Percentiles rank a stretch among this genome's conserved stretches.
Evolutionary conservation across 495 filamentous ascomycete genomes (phyloP).

Genomic region (Aspergillus bridgeri): DNA sequence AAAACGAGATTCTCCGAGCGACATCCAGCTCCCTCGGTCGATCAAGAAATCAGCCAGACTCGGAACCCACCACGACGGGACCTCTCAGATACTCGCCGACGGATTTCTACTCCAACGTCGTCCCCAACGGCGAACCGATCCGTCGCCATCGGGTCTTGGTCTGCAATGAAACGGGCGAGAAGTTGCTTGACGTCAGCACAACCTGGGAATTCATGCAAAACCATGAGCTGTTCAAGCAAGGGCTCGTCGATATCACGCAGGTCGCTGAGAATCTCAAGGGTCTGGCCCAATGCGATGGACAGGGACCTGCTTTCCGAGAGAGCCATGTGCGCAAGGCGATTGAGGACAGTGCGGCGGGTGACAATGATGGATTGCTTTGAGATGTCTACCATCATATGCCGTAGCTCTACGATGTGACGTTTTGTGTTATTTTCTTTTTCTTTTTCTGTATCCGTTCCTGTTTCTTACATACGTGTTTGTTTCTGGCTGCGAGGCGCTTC

Average conservation of each 20-base stretch:
- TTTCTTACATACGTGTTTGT: neutral
- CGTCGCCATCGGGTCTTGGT: conserved; percentile 67
- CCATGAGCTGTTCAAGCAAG: conserved; percentile 74
- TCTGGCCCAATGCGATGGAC: conserved; percentile 81
- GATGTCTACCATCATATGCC: conserved; percentile 5
- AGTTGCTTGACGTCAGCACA: conserved; percentile 71
- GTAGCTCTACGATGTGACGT: conserved; percentile 4
- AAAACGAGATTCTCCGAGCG: conserved; percentile 93
- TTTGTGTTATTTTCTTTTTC: neutral
- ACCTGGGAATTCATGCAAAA: conserved; percentile 90
- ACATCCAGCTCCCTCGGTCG: conserved; percentile 45
- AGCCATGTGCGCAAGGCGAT: conserved; percentile 69
- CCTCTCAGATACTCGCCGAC: conserved; percentile 72
- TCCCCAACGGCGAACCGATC: conserved; percentile 35
- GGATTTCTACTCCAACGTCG: conserved; percentile 55
- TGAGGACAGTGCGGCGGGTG: conserved; percentile 67
- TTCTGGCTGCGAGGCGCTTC: neutral
- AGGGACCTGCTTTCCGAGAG: conserved; percentile 87
- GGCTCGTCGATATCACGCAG: conserved; percentile 77
- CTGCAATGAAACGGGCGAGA: conserved; percentile 64
- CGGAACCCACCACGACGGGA: conserved; percentile 47
- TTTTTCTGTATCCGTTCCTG: no score
- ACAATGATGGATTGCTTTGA: conserved; percentile 73
- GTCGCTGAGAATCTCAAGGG: conserved; percentile 73
- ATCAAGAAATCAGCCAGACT: conserved; percentile 21